Evolutionary conservation across 2,329 filamentous ascomycete genomes (phyloP).

Genomic region (Dothistroma pini): DNA sequence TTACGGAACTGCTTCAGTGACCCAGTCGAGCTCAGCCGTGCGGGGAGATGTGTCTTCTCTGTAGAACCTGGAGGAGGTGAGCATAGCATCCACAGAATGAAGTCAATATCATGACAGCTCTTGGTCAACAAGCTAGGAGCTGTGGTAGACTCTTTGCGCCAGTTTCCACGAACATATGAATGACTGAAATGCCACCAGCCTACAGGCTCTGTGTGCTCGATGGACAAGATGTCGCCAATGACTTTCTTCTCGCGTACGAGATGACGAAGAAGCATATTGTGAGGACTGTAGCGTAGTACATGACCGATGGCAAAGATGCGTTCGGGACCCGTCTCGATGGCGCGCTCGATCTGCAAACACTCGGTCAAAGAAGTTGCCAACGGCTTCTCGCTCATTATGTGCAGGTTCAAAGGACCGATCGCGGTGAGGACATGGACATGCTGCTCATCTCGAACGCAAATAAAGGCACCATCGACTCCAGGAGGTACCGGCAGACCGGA

Average conservation of each 20-base stretch:
- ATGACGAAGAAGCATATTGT: conserved; percentile 80
- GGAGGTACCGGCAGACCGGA: conserved; percentile 42
- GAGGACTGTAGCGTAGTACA: conserved; percentile 87
- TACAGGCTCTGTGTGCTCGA: conserved; percentile 91
- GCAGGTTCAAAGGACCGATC: conserved; percentile 64
- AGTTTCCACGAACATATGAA: conserved; percentile 89
- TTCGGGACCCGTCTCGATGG: conserved; percentile 27
- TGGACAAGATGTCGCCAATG: conserved; percentile 78
- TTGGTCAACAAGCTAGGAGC: conserved; percentile 86
- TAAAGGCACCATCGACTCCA: conserved; percentile 57
- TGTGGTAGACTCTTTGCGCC: conserved; percentile 74
- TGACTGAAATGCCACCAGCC: conserved; percentile 96
- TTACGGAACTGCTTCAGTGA: conserved; percentile 73
- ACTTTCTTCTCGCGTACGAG: conserved; percentile 69
- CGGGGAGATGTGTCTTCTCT: conserved; percentile 61
- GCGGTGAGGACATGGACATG: conserved; percentile 77
- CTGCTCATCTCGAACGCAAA: conserved; percentile 81
- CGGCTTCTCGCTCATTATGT: conserved; percentile 95
- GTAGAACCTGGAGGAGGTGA: conserved; percentile 53
- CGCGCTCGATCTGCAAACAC: conserved; percentile 63
- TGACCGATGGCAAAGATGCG: conserved; percentile 85
- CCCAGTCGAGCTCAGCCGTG: conserved; percentile 69
- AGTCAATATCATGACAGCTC: conserved; percentile 93
- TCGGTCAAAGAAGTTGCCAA: conserved; percentile 74
- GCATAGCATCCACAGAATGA: conserved; percentile 85